Percentiles rank a stretch among this genome's conserved stretches.
phyloP scores from a whole-genome alignment of 805 yeast genomes.

The Yarrowia keelungensis region DNA sequence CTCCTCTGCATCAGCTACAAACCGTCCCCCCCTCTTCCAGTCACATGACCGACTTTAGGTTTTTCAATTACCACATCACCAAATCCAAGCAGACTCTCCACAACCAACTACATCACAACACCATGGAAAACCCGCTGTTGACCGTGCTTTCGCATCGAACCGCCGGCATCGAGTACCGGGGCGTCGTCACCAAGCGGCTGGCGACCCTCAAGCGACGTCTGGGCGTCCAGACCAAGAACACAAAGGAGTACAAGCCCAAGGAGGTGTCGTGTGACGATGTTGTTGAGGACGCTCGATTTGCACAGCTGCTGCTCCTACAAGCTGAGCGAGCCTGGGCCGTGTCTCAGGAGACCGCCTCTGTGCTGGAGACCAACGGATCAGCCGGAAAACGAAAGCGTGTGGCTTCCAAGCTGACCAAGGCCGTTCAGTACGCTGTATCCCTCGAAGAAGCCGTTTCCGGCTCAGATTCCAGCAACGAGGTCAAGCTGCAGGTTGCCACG shows the following conservation, averaged over 20 bases:
- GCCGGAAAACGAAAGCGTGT: conserved; percentile 59
- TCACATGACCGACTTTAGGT: conserved; percentile 23
- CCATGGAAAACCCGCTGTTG: conserved; percentile 58
- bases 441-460: conserved; percentile 47
- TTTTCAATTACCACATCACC: conserved; percentile 24
- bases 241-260: conserved; percentile 65
- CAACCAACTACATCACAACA: background rate
- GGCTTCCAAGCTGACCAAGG: conserved; percentile 70
- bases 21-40: background rate
- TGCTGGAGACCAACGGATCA: conserved; percentile 61
- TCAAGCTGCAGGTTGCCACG: conserved; percentile 44
- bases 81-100: background rate
- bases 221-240: conserved; percentile 67
- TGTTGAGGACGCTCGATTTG: conserved; percentile 59
- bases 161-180: conserved; percentile 61
- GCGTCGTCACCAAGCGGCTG: conserved; percentile 65
- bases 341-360: conserved; percentile 67
- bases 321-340: conserved; percentile 79
- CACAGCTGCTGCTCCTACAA: conserved; percentile 64
- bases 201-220: conserved; percentile 70
- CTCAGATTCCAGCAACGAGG: conserved; percentile 38
- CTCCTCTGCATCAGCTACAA: background rate
- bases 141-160: conserved; percentile 58
- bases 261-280: conserved; percentile 59
- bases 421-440: conserved; percentile 56